A percentile compares a stretch with the other conserved stretches of the same genome.
Evolutionary conservation across 2,329 filamentous ascomycete genomes (phyloP).

Genomic region (Cercospora berteroae): DNA sequence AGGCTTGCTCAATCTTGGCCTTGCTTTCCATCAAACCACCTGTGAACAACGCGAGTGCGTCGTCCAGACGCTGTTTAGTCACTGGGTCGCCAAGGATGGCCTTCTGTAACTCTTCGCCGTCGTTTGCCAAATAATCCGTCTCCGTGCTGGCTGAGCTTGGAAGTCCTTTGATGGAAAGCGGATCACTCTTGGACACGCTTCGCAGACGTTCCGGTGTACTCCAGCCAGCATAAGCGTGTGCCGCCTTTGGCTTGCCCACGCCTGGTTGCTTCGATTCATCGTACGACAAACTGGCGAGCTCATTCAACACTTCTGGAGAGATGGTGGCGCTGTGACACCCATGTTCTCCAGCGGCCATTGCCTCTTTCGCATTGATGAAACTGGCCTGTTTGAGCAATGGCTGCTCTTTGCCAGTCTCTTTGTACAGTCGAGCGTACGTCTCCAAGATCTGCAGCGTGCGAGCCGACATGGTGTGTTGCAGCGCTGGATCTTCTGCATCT

Average conservation of each 20-base stretch:
- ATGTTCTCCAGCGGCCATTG: constrained; percentile 52
- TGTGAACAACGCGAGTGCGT: constrained; percentile 24
- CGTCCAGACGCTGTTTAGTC: constrained; percentile 22
- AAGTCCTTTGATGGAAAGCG: constrained; percentile 12
- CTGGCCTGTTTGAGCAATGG: constrained; percentile 43
- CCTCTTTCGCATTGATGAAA: constrained; percentile 57
- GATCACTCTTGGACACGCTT: constrained; percentile 22
- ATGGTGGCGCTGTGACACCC: constrained; percentile 61
- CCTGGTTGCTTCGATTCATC: constrained; percentile 21
- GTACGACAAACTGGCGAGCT: constrained; percentile 29
- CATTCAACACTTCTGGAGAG: constrained; percentile 51
- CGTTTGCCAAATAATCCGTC: constrained; percentile 25
- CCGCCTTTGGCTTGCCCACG: constrained; percentile 22
- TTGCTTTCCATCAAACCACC: constrained; percentile 24
- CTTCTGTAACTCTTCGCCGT: constrained; percentile 21
- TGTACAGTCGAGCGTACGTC: constrained; percentile 19
- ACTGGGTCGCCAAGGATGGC: constrained; percentile 23
- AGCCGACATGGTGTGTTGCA: constrained; percentile 24
- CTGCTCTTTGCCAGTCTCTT: constrained; percentile 32
- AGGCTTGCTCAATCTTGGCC: constrained; percentile 24
- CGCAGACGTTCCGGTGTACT: constrained; percentile 17
- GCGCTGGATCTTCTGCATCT: constrained; percentile 20
- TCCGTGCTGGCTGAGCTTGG: constrained; percentile 17
- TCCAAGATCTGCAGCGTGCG: constrained; percentile 24
- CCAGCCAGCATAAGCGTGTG: constrained; percentile 18